phyloP scores from a whole-genome alignment of 768 basidiomycete species.

The Leccinum boreale region DNA sequence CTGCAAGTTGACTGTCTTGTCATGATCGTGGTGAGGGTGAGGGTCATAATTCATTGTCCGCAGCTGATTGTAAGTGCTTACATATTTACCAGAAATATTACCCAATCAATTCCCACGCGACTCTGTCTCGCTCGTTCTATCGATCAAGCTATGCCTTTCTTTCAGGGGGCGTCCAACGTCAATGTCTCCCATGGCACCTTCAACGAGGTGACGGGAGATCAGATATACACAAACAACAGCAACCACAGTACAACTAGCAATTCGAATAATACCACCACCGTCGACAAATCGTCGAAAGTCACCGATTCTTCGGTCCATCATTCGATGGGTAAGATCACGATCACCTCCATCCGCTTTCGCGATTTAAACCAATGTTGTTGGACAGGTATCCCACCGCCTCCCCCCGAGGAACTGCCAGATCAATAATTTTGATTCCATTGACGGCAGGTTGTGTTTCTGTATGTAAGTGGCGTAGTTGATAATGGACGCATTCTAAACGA shows the following conservation, averaged over 20 bases:
- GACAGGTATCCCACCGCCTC: background rate
- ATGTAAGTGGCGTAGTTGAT: background rate
- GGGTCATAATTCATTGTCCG: background rate
- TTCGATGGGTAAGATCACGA: slow-evolving; percentile 16
- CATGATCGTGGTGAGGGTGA: slow-evolving; percentile 11
- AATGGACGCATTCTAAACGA: background rate
- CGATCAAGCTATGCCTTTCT: slow-evolving; percentile 22
- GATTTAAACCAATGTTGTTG: background rate
- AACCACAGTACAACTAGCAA: slow-evolving; percentile 11
- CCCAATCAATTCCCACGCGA: background rate
- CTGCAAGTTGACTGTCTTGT: slow-evolving; percentile 19
- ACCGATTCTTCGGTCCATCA: slow-evolving; percentile 25
- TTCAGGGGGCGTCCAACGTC: slow-evolving; percentile 18
- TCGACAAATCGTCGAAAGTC: slow-evolving; percentile 12
- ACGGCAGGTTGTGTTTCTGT: background rate
- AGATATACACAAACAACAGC: slow-evolving; percentile 17
- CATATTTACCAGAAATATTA: background rate
- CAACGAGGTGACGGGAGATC: slow-evolving; percentile 21
- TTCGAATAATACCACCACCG: slow-evolving; percentile 19
- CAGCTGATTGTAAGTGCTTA: background rate
- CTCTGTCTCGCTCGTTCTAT: background rate
- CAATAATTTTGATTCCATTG: background rate
- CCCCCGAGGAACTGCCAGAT: background rate
- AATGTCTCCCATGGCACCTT: slow-evolving; percentile 16
- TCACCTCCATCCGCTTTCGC: background rate